Percentiles rank a stretch among this genome's conserved stretches.
Evolutionary conservation across 148 eudicot genomes (phyloP).

Genomic region (Silene conica): DNA sequence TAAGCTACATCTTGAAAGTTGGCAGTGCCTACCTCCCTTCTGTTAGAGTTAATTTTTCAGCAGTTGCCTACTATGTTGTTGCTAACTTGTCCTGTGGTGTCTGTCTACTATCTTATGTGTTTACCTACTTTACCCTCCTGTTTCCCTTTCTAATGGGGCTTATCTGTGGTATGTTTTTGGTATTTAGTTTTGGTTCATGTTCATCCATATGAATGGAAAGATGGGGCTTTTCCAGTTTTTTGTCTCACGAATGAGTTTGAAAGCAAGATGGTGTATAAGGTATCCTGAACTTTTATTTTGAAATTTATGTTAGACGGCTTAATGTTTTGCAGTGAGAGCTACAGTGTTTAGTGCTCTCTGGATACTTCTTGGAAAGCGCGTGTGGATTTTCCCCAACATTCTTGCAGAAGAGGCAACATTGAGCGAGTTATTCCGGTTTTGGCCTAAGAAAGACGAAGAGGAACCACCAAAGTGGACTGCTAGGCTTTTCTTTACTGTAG

Average conservation of each 20-base stretch:
- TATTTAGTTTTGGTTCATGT: neutral
- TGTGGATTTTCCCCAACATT: constrained; percentile 97
- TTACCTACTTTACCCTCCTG: neutral
- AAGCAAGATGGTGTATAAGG: neutral
- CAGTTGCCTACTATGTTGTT: neutral
- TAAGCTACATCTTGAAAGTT: neutral
- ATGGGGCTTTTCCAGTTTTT: neutral
- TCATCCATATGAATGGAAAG: neutral
- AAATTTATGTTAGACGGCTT: neutral
- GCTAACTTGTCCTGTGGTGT: neutral
- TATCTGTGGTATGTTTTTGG: neutral
- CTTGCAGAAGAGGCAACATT: constrained; percentile 99
- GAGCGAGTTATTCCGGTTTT: constrained; percentile 77
- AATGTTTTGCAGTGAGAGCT: constrained; percentile 70
- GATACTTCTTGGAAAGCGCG: constrained; percentile 75
- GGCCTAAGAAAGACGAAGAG: constrained; percentile 94
- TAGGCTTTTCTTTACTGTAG: constrained; percentile 69
- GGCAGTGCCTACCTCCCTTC: neutral
- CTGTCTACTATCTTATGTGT: neutral
- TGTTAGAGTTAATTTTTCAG: neutral
- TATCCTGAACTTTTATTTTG: neutral
- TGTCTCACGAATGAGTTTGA: neutral
- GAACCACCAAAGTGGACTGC: constrained; percentile 93
- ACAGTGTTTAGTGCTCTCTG: constrained; percentile 72
- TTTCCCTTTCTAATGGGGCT: neutral